These are phyloP conservation scores for Spergularia azorica DNA, from an alignment of 179 eudicot species.

Conservation along the genomic window DNA sequence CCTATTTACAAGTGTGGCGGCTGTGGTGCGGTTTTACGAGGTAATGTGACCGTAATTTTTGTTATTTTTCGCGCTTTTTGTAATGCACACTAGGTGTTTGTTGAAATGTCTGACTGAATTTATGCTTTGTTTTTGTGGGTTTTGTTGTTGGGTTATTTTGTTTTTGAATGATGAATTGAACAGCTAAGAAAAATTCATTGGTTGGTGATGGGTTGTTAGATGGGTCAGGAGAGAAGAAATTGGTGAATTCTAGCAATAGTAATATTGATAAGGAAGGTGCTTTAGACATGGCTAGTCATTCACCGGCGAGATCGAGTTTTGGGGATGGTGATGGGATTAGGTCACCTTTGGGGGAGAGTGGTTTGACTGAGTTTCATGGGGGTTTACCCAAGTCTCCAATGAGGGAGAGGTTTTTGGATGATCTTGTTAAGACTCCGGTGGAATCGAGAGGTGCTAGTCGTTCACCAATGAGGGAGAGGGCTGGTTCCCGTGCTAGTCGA, in stretches of 20 bases:
- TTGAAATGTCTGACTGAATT: slow-evolving; percentile 25
- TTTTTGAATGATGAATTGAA: slow-evolving; percentile 20
- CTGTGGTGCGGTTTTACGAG: slow-evolving; percentile 74
- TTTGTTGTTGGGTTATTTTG: background rate
- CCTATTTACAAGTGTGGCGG: slow-evolving; percentile 85
- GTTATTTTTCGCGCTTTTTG: background rate
- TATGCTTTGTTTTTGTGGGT: slow-evolving; percentile 5
- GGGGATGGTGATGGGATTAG: slow-evolving; percentile 22
- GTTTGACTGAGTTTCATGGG: slow-evolving; percentile 22
- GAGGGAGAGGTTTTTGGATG: slow-evolving; percentile 34
- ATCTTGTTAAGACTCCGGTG: slow-evolving; percentile 5
- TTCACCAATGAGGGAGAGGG: slow-evolving; percentile 29
- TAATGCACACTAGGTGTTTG: slow-evolving; percentile 28
- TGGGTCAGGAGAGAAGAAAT: slow-evolving; percentile 26
- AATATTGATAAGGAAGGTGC: slow-evolving; percentile 29
- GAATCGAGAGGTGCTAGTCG: slow-evolving; percentile 22
- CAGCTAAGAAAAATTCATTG: slow-evolving; percentile 27
- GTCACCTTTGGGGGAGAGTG: slow-evolving; percentile 20
- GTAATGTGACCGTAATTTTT: slow-evolving; percentile 28
- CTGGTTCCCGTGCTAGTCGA: slow-evolving; percentile 8
- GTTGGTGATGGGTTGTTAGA: slow-evolving; percentile 20
- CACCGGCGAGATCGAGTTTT: slow-evolving; percentile 34
- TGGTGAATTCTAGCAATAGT: slow-evolving; percentile 17
- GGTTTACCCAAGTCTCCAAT: slow-evolving; percentile 32
- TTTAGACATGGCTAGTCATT: slow-evolving; percentile 30